These are phyloP conservation scores for Boletus smithii DNA, from an alignment of 1,284 basidiomycete species.

Conservation along the genomic window DNA sequence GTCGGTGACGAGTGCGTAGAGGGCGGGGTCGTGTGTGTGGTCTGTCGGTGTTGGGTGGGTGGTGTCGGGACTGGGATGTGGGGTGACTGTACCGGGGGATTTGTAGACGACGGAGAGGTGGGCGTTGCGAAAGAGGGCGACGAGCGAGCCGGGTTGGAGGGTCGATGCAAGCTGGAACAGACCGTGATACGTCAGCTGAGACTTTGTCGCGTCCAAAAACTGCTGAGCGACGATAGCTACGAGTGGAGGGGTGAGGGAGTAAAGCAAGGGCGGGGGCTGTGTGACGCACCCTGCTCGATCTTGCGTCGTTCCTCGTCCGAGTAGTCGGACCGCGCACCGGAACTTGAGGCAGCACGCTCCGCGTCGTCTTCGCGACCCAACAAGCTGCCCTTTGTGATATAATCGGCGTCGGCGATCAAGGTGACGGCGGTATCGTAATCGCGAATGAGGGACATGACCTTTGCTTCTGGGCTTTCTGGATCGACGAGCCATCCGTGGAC, in stretches of 20 bases:
- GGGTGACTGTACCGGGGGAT: conserved; percentile 22
- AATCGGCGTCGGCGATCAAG: conserved; percentile 73
- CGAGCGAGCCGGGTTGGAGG: conserved; percentile 54
- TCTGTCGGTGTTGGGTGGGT: neutral
- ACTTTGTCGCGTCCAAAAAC: conserved; percentile 71
- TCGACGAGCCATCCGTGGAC: conserved; percentile 94
- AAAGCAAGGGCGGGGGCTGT: neutral
- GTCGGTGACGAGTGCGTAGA: conserved; percentile 84
- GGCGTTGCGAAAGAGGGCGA: conserved; percentile 84
- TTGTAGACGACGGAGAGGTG: conserved; percentile 88
- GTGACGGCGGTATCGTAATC: conserved; percentile 74
- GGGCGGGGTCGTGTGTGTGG: conserved; percentile 18
- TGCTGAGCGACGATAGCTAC: conserved; percentile 64
- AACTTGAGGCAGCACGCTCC: too few relatives aligned
- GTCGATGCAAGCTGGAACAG: conserved; percentile 64
- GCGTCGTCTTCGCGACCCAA: conserved; percentile 28
- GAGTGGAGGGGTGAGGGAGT: neutral
- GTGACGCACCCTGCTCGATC: conserved; percentile 60
- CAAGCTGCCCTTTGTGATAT: conserved; percentile 61
- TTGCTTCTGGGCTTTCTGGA: conserved; percentile 59
- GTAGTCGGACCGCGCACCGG: conserved; percentile 1
- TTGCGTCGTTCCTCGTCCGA: conserved; percentile 53
- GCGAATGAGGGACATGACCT: conserved; percentile 47
- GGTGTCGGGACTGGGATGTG: too few relatives aligned
- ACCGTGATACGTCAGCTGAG: conserved; percentile 85